A percentile compares a stretch with the other conserved stretches of the same genome.
Evolutionary conservation across 768 basidiomycete species (phyloP).

Genomic region (Rickenella mellea): DNA sequence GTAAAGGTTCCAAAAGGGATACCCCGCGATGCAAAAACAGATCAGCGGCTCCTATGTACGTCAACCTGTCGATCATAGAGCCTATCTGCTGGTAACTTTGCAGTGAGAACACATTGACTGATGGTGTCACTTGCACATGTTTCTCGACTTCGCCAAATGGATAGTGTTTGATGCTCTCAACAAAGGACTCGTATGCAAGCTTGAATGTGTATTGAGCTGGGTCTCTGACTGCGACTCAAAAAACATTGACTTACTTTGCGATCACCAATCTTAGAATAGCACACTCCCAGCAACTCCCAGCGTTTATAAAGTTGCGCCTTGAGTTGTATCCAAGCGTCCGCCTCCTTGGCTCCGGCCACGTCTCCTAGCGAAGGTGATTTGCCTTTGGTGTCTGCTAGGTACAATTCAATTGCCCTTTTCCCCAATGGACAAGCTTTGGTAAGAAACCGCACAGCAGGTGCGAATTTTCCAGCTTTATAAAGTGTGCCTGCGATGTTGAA

Average conservation of each 20-base stretch:
- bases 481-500: conserved; percentile 62
- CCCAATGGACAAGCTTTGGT: conserved; percentile 51
- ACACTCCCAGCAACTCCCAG: conserved; percentile 77
- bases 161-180: conserved; percentile 40
- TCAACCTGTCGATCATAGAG: conserved; percentile 52
- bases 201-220: conserved; percentile 17
- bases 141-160: conserved; percentile 31
- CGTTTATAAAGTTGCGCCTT: conserved; percentile 59
- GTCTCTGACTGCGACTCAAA: conserved; percentile 2
- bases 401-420: conserved; percentile 30
- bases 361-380: not conserved
- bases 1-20: conserved; percentile 27
- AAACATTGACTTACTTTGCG: conserved; percentile 41
- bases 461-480: conserved; percentile 54
- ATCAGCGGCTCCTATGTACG: conserved; percentile 60
- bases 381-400: not conserved
- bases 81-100: conserved; percentile 39
- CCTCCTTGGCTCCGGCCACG: conserved; percentile 6
- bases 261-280: conserved; percentile 70
- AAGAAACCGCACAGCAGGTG: conserved; percentile 60
- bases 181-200: conserved; percentile 53
- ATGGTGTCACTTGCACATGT: not conserved
- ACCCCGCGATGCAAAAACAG: conserved; percentile 44
- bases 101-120: not conserved
- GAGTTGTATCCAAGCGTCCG: conserved; percentile 45